Evolutionary conservation across 164 flowering plant genomes (phyloP), one percentile per base, ranked within the genome.

Genomic region (Nelumbo lutea): DNA sequence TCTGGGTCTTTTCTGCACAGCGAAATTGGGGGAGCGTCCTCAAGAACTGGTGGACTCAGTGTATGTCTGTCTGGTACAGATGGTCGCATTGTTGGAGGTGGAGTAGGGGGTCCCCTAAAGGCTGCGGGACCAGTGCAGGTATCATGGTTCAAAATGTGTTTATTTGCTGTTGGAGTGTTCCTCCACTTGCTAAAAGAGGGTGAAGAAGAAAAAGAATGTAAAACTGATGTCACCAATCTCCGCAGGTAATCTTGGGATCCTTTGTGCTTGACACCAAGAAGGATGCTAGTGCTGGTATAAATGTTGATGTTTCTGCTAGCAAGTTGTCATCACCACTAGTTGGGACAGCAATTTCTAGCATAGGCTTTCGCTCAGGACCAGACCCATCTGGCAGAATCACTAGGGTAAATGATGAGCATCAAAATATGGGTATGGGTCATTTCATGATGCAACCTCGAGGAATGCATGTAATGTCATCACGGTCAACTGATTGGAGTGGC

Each of bases 81-180:
- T 82, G 98, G 98, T 42, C 90, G 80, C 75, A 86, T 93, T 45
- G 75, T 93, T 69, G 98, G 96, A 59, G 98, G 98, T 72, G 98
- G 95, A 47, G 87, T 93, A 41, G 91, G 88, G 64, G 95, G 95
- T 13, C 91, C 91, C 13, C 73, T 93, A 42, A 83, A 66, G 60
- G 98, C 98, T 67, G 95, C 88, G 40, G 90, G 95, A 44, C 98
- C 95, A 5, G 91, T 93, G 43, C 93, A 93, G 96, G 98, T 93
- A 83, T 60, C 64, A 13, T 45, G 62, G 4, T 51, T 11, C 10
- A 2, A 40, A 38, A 50, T n/a, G 5, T 59, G 11, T 10, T 56
- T 11, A 40, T 27, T 66, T 39, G 11, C 10, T 60, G 1, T 42
- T 2, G 42, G 40, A 59, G 3, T 61, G 61, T n/a, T 15, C 7